Percentiles rank a stretch among this genome's conserved stretches.
Evolutionary conservation across 2,329 filamentous ascomycete genomes (phyloP).

Genomic region (Penicillium sp.): DNA sequence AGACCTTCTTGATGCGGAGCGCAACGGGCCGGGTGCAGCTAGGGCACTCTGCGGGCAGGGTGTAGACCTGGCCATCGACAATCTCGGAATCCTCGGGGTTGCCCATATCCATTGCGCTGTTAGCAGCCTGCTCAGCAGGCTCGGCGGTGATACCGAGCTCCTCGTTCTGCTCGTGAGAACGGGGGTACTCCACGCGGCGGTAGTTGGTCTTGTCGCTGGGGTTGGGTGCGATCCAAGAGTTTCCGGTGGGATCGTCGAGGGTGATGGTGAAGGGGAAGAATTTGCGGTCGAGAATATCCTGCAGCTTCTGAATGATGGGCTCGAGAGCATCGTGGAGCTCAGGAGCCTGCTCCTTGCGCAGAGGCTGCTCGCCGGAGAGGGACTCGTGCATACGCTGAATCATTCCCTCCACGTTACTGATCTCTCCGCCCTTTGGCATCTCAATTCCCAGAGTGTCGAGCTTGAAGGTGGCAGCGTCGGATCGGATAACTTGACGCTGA

Average conservation of each 20-base stretch:
- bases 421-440: constrained; percentile 87
- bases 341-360: constrained; percentile 76
- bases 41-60: constrained; percentile 88
- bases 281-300: constrained; percentile 77
- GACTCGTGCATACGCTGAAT: constrained; percentile 79
- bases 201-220: constrained; percentile 79
- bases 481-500: constrained; percentile 87
- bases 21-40: constrained; percentile 85
- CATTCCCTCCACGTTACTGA: constrained; percentile 92
- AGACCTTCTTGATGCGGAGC: constrained; percentile 90
- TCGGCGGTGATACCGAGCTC: constrained; percentile 73
- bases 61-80: constrained; percentile 89
- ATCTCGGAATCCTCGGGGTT: constrained; percentile 77
- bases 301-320: constrained; percentile 74
- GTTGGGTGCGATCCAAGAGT: constrained; percentile 94
- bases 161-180: constrained; percentile 85
- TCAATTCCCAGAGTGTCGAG: constrained; percentile 93
- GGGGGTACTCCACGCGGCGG: constrained; percentile 80
- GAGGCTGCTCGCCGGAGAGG: constrained; percentile 80
- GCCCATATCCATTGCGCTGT: constrained; percentile 46
- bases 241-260: constrained; percentile 90
- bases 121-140: constrained; percentile 39
- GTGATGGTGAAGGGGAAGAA: constrained; percentile 86
- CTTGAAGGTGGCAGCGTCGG: constrained; percentile 82
- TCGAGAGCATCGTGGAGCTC: constrained; percentile 80